A percentile compares a stretch with the other conserved stretches of the same genome.
These are phyloP conservation scores for Phytophthora pluvialis DNA, from an alignment of 352 stramenopile genomes.

Conservation along the genomic window DNA sequence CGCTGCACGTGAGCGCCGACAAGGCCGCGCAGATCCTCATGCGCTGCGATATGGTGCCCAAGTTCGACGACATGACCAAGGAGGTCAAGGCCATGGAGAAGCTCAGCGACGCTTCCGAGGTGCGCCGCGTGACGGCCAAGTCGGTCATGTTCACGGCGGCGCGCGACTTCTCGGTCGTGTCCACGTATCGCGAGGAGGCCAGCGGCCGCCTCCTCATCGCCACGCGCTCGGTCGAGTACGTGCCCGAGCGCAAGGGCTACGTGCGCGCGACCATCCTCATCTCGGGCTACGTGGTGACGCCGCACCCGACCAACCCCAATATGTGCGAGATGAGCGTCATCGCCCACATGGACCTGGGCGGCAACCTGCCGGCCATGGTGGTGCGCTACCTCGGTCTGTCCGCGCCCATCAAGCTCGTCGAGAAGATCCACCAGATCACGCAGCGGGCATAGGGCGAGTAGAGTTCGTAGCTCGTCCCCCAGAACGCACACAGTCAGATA, in stretches of 20 bases:
- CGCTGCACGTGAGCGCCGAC: slow-evolving; percentile 57
- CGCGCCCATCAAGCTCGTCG: slow-evolving; percentile 84
- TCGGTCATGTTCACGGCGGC: slow-evolving; percentile 80
- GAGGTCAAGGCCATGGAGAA: slow-evolving; percentile 68
- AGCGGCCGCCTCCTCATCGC: slow-evolving; percentile 70
- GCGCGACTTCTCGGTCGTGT: slow-evolving; percentile 77
- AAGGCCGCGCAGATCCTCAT: slow-evolving; percentile 61
- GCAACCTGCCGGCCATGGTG: slow-evolving; percentile 70
- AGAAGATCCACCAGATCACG: slow-evolving; percentile 66
- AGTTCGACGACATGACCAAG: slow-evolving; percentile 86
- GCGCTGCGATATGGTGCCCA: slow-evolving; percentile 64
- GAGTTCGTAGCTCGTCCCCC: slow-evolving; percentile 9
- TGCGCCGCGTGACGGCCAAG: slow-evolving; percentile 67
- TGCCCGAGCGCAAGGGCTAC: slow-evolving; percentile 56
- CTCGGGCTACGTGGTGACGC: slow-evolving; percentile 75
- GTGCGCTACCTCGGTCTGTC: slow-evolving; percentile 80
- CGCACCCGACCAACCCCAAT: slow-evolving; percentile 62
- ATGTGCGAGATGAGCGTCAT: slow-evolving; percentile 73
- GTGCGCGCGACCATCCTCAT: slow-evolving; percentile 57
- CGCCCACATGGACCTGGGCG: slow-evolving; percentile 82
- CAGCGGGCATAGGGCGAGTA: slow-evolving; percentile 28
- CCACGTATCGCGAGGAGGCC: slow-evolving; percentile 53
- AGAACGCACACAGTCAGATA: slow-evolving; percentile 29
- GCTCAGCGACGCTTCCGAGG: slow-evolving; percentile 65
- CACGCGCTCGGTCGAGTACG: slow-evolving; percentile 72